Evolutionary conservation across 495 filamentous ascomycete genomes (phyloP), one percentile per base, ranked within the genome.

Genomic region (Lasiosphaeris hirsuta): DNA sequence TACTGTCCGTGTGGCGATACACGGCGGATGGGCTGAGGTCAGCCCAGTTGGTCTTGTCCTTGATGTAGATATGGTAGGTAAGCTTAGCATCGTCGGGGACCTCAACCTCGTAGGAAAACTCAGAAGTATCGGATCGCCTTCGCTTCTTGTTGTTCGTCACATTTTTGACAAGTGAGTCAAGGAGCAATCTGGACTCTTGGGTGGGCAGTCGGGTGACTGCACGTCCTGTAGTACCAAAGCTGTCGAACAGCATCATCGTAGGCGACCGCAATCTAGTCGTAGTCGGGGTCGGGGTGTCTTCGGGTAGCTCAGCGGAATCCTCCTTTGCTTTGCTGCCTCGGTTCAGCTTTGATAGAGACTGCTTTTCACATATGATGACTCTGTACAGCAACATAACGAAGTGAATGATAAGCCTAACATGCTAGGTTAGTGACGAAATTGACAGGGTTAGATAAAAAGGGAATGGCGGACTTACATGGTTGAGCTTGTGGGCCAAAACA

Each of bases 11-110:
- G 49, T 64, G 62, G 7, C 47, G 38, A 14, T 58, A 64, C 3
- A 38, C 50, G 1, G 47, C 52, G 1, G 52, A 36, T 0, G 47
- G 17, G 36, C 40, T 35, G 0, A 64, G 51, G n/a, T 52, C 51
- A 56, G 36, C 19, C 14, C 58, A 51, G 38, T 64, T 58, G 0
- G 14, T 19, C 43, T 36, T 43, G 47, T 64, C 58, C 33, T 51
- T 64, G 58, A 61, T 38, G 37, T 55, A 61, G 51, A 64, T 48
- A 41, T 39, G 42, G 35, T 64, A 64, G 14, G 50, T 59, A 38
- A 64, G 55, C 35, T 45, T 46, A 37, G 62, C 62, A n/a, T 61
- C 51, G 35, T 42, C 54, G 8, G 62, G 62, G 17, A 64, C 15
- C 33, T 64, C 62, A 15, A 64, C 38, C 19, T 59, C 58, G 50